Conservation (phyloP, 2,329 filamentous ascomycete species). For the Plenodomus lindquistii region DNA sequence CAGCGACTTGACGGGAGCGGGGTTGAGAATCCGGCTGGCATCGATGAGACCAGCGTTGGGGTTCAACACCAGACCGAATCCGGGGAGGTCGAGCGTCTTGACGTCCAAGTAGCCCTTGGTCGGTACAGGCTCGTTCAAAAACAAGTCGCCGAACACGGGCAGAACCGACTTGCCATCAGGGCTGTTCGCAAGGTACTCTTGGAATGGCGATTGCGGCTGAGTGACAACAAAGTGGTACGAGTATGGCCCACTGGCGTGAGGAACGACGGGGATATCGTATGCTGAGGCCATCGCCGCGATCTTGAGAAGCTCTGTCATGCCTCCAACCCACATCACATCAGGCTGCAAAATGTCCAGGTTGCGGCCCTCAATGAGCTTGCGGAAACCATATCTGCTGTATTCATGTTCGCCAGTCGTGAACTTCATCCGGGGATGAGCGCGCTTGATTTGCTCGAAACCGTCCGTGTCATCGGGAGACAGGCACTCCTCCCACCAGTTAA, state of each 20-base stretch:
- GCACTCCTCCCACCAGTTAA: constrained; percentile 98
- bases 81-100: constrained; percentile 81
- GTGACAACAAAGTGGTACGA: constrained; percentile 96
- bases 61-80: constrained; percentile 87
- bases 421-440: constrained; percentile 84
- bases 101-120: constrained; percentile 79
- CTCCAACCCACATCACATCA: constrained; percentile 97
- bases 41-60: constrained; percentile 79
- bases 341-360: constrained; percentile 94
- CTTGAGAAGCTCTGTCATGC: constrained; percentile 88
- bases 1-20: constrained; percentile 56
- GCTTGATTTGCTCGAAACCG: constrained; percentile 86
- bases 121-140: constrained; percentile 87
- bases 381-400: constrained; percentile 92
- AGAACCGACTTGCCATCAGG: constrained; percentile 86
- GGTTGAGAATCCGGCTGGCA: constrained; percentile 71
- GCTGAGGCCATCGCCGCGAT: constrained; percentile 86
- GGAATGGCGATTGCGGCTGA: constrained; percentile 90
- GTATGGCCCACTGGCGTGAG: constrained; percentile 92
- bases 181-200: constrained; percentile 94
- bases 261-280: constrained; percentile 92
- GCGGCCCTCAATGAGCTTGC: constrained; percentile 87
- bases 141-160: constrained; percentile 90
- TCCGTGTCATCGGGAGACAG: constrained; percentile 89
- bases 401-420: constrained; percentile 97